Evolutionary conservation across 1,139 yeast species (phyloP), one percentile per base, ranked within the genome.

Genomic region (Kazachstania sp.): DNA sequence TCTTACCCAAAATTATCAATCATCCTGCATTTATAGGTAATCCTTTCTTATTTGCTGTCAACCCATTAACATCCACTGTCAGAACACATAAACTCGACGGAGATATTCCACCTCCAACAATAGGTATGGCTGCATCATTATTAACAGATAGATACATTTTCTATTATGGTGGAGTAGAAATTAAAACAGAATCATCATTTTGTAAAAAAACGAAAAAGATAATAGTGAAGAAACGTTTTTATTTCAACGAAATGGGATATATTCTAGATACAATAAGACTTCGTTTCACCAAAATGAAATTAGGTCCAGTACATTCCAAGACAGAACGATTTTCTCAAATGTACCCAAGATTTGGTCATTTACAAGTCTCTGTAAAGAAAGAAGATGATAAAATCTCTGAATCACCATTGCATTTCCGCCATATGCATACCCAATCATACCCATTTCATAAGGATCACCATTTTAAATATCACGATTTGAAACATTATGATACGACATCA

Each of bases 341-440:
- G 61, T 72, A 71, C 20, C 68, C 75, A 4, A 64, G 79, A 49
- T 74, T 75, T 63, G 79, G 77, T 4, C 78, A 73, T 49, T 40
- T 65, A 4, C 64, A 68, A 39, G 56, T 57, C 3, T 63, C 70
- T 1, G 52, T 69, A 31, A 26, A 26, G n/a, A 30, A 28, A 16
- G 32, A 28, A 23, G 19, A 5, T n/a, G 18, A 9, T 5, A 1
- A 18, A 4, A 15, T 15, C 3, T 4, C n/a, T 15, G 16, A 9
- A 15, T 13, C 36, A 3, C 36, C 36, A 7, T 15, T 11, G 15
- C 15, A 18, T 32, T 7, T 15, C 9, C 36, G 18, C 15, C 36
- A 32, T 3, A 8, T n/a, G 8, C 16, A 18, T 15, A 15, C 20
- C 13, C n/a, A 15, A 32, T 7, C 7, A 1, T 18, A 32, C 7